These are phyloP conservation scores for Neonectria faginata DNA, from an alignment of 2,329 filamentous ascomycete species.

Conservation along the genomic window DNA sequence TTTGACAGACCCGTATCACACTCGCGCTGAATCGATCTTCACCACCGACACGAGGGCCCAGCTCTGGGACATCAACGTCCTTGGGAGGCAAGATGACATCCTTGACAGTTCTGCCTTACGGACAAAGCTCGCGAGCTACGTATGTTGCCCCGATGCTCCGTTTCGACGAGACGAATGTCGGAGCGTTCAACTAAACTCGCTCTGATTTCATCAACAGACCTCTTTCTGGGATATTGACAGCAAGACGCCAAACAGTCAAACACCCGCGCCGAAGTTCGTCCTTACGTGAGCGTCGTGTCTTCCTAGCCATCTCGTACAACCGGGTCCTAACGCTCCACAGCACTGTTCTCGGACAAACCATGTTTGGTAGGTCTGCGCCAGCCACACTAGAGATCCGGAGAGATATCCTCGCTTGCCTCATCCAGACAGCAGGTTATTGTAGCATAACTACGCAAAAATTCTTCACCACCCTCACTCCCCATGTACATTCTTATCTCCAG, in stretches of 20 bases:
- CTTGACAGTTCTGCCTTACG: conserved; percentile 12
- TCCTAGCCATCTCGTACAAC: background rate
- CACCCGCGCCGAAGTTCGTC: background rate
- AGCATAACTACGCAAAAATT: conserved; percentile 4
- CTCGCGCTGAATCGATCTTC: background rate
- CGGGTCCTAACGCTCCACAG: background rate
- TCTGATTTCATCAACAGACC: background rate
- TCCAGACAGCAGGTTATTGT: conserved; percentile 6
- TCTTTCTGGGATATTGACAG: background rate
- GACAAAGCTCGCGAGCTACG: conserved; percentile 10
- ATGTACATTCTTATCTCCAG: conserved; percentile 7
- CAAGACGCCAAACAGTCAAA: background rate
- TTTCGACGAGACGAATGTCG: background rate
- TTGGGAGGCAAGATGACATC: conserved; percentile 3
- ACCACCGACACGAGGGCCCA: conserved; percentile 16
- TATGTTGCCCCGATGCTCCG: background rate
- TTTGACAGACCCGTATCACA: background rate
- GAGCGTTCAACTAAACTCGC: background rate
- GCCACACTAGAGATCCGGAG: conserved; percentile 1
- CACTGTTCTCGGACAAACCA: background rate
- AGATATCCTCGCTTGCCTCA: background rate
- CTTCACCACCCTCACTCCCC: conserved; percentile 8
- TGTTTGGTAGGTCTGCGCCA: background rate
- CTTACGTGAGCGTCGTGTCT: conserved; percentile 5
- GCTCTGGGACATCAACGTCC: conserved; percentile 14